phyloP scores from a whole-genome alignment of 1,139 yeast genomes.

The Pichia sp. region DNA sequence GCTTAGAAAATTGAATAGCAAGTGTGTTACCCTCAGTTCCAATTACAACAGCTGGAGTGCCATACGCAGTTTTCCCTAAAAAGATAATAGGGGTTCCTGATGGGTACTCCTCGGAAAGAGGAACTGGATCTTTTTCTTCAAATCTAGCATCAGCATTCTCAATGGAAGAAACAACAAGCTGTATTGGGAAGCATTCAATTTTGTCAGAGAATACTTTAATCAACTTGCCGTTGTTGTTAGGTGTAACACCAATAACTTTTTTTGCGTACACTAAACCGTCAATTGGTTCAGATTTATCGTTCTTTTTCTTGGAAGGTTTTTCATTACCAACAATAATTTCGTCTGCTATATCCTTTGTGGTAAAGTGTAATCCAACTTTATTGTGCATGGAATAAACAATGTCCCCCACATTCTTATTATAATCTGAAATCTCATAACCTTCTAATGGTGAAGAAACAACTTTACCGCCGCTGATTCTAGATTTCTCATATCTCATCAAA shows the following conservation, averaged over 20 bases:
- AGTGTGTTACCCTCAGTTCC: slow-evolving; percentile 52
- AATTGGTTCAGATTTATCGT: slow-evolving; percentile 31
- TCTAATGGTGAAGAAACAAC: slow-evolving; percentile 41
- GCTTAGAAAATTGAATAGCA: slow-evolving; percentile 59
- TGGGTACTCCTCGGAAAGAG: slow-evolving; percentile 82
- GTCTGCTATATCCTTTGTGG: slow-evolving; percentile 11
- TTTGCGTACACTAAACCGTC: slow-evolving; percentile 62
- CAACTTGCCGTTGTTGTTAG: slow-evolving; percentile 67
- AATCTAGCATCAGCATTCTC: slow-evolving; percentile 70
- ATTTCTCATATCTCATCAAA: slow-evolving; percentile 43
- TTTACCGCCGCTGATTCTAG: slow-evolving; percentile 34
- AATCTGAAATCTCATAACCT: slow-evolving; percentile 28
- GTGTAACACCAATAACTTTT: slow-evolving; percentile 73
- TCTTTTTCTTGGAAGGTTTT: slow-evolving; percentile 36
- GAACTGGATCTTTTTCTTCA: slow-evolving; percentile 66
- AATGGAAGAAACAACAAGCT: slow-evolving; percentile 73
- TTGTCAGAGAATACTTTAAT: slow-evolving; percentile 59
- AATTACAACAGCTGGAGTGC: slow-evolving; percentile 71
- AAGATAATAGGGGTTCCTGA: slow-evolving; percentile 67
- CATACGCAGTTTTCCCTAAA: slow-evolving; percentile 85
- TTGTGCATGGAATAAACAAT: slow-evolving; percentile 22
- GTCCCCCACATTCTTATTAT: slow-evolving; percentile 22
- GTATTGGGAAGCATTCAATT: slow-evolving; percentile 63
- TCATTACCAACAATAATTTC: slow-evolving; percentile 36
- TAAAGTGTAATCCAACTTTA: slow-evolving; percentile 26